Percentiles rank a stretch among this genome's conserved stretches.
Conservation (phyloP, 1,139 yeast species). For the Scheffersomyces titani region DNA sequence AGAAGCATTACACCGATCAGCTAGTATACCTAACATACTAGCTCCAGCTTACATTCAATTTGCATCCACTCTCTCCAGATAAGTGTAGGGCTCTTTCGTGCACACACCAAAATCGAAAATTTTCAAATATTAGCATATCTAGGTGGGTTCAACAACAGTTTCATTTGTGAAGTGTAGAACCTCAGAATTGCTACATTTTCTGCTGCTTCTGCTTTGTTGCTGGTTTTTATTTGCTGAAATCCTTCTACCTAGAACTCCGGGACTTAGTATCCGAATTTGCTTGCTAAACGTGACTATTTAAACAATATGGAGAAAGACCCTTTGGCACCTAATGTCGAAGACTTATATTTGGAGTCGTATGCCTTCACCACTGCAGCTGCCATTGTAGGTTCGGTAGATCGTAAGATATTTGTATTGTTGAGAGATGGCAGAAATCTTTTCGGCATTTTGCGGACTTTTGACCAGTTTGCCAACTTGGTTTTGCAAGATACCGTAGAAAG, state of each 20-base stretch:
- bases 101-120: neutral
- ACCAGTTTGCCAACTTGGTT: slow-evolving; percentile 91
- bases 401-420: slow-evolving; percentile 79
- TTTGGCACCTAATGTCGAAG: slow-evolving; percentile 43
- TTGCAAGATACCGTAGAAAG: slow-evolving; percentile 90
- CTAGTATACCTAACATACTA: neutral
- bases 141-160: neutral
- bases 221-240: neutral
- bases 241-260: neutral
- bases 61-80: neutral
- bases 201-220: slow-evolving; percentile 3
- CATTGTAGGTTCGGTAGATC: slow-evolving; percentile 89
- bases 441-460: slow-evolving; percentile 93
- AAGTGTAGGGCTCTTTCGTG: neutral
- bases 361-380: slow-evolving; percentile 98
- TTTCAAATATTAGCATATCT: neutral
- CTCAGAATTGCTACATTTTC: neutral
- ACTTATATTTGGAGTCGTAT: slow-evolving; percentile 63
- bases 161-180: neutral
- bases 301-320: slow-evolving; percentile 15
- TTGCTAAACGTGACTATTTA: neutral
- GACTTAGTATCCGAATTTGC: neutral
- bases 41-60: too few relatives aligned
- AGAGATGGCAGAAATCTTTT: slow-evolving; percentile 89
- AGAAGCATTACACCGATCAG: neutral